Percentiles rank a stretch among this genome's conserved stretches.
Conservation (phyloP, 805 yeast species). For the Lipomyces spencermartinsiae region DNA sequence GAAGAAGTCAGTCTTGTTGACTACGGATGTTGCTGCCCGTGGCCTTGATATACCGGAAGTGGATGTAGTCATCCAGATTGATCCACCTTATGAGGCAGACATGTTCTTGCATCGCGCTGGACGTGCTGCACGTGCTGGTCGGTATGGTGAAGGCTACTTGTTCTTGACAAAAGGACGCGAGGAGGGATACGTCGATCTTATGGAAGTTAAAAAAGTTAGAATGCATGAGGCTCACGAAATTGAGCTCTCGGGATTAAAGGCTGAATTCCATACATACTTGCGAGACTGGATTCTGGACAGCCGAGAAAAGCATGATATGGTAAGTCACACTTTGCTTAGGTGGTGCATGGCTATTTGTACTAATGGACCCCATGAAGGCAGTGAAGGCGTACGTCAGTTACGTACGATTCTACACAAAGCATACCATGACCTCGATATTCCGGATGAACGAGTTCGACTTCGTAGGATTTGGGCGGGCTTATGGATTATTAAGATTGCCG, state of each 20-base stretch:
- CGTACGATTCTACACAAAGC: conserved; percentile 83
- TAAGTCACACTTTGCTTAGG: conserved; percentile 26
- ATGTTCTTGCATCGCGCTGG: conserved; percentile 94
- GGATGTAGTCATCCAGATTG: conserved; percentile 90
- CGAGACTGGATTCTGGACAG: conserved; percentile 71
- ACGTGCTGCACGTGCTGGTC: conserved; percentile 92
- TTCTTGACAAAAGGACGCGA: conserved; percentile 78
- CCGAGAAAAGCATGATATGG: conserved; percentile 73
- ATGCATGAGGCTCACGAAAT: conserved; percentile 50
- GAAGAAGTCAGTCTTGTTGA: conserved; percentile 62
- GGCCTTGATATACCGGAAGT: conserved; percentile 96
- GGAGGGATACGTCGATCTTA: conserved; percentile 77
- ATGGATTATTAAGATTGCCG: conserved; percentile 84
- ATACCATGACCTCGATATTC: conserved; percentile 86
- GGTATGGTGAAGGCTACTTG: conserved; percentile 77
- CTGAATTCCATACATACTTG: conserved; percentile 34
- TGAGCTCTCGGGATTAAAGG: conserved; percentile 11
- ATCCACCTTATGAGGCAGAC: conserved; percentile 93
- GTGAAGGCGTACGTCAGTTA: conserved; percentile 82
- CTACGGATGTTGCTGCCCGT: conserved; percentile 98
- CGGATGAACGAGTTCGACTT: conserved; percentile 74
- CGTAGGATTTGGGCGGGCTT: conserved; percentile 71
- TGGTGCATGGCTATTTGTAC: neutral
- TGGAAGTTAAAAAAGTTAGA: conserved; percentile 71
- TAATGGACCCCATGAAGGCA: conserved; percentile 48